These are phyloP conservation scores for Malania oleifera DNA, from an alignment of 164 flowering plant species.

Conservation along the genomic window DNA sequence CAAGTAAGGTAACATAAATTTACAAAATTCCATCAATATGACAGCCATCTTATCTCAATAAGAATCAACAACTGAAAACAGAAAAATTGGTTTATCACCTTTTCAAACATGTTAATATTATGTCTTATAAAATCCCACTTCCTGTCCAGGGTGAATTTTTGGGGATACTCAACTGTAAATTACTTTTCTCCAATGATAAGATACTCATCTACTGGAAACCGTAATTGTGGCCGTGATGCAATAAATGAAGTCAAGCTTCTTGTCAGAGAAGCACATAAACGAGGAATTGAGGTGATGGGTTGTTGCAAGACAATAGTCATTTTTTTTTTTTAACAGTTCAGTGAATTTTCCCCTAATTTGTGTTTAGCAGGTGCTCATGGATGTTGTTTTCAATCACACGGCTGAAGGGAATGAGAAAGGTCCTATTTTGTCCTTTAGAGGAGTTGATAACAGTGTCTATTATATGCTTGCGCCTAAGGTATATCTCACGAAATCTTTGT, in stretches of 20 bases:
- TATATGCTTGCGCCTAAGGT: conserved; percentile 99
- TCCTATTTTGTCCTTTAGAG: conserved; percentile 82
- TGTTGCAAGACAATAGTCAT: conserved; percentile 5
- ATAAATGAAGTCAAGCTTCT: conserved; percentile 81
- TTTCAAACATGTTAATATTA: not conserved
- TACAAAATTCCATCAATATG: too few relatives aligned
- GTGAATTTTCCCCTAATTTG: conserved; percentile 11
- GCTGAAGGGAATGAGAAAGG: conserved; percentile 97
- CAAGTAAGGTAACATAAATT: too few relatives aligned
- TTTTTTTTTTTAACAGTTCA: not conserved
- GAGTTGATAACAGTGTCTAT: conserved; percentile 79
- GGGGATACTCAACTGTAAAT: conserved; percentile 97
- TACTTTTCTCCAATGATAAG: conserved; percentile 94
- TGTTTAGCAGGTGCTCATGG: conserved; percentile 78
- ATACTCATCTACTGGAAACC: conserved; percentile 69
- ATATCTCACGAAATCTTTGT: conserved; percentile 12
- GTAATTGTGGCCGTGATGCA: conserved; percentile 68
- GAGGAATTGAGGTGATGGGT: conserved; percentile 81
- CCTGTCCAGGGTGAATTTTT: conserved; percentile 74
- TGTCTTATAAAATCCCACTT: conserved; percentile 7
- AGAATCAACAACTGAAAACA: too few relatives aligned
- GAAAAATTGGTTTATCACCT: too few relatives aligned
- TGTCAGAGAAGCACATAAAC: conserved; percentile 88
- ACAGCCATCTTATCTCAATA: too few relatives aligned
- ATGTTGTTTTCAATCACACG: conserved; percentile 96